Evolutionary conservation across 2,329 filamentous ascomycete genomes (phyloP).

Genomic region (Penicillium frequentans): DNA sequence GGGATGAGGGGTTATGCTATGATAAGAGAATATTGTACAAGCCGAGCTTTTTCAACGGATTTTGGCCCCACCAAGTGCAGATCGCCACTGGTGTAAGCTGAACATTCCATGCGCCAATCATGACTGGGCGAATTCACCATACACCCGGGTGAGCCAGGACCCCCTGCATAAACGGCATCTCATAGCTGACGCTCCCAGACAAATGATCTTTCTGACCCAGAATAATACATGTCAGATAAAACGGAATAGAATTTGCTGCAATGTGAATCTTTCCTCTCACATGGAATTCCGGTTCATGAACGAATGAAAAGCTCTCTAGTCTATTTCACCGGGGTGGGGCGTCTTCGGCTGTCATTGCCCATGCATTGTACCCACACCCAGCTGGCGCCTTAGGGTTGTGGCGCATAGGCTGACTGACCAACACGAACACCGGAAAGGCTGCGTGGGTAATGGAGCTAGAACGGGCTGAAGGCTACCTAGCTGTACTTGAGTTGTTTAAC

Average conservation of each 20-base stretch:
- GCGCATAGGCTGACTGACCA: conserved; percentile 10
- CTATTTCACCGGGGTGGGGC: neutral
- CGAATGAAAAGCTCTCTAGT: conserved; percentile 8
- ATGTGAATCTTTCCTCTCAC: neutral
- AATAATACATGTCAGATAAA: neutral
- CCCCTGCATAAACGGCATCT: neutral
- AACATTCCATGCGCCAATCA: neutral
- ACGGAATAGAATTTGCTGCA: too few relatives aligned
- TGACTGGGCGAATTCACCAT: neutral
- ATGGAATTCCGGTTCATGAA: conserved; percentile 7
- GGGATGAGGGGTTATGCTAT: neutral
- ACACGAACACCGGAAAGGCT: conserved; percentile 2
- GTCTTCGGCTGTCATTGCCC: conserved; percentile 2
- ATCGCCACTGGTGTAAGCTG: neutral
- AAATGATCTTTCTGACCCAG: neutral
- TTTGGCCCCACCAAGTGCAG: conserved; percentile 1
- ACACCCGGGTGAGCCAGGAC: neutral
- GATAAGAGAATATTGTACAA: neutral
- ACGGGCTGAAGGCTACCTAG: conserved; percentile 13
- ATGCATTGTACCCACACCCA: neutral
- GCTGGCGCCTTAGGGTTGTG: conserved; percentile 9
- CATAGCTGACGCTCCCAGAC: neutral
- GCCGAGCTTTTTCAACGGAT: neutral
- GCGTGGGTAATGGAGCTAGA: conserved; percentile 8
- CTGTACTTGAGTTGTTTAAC: conserved; percentile 2